These are phyloP conservation scores for Phytophthora pseudosyringae DNA, from an alignment of 352 stramenopile genomes.

Conservation along the genomic window DNA sequence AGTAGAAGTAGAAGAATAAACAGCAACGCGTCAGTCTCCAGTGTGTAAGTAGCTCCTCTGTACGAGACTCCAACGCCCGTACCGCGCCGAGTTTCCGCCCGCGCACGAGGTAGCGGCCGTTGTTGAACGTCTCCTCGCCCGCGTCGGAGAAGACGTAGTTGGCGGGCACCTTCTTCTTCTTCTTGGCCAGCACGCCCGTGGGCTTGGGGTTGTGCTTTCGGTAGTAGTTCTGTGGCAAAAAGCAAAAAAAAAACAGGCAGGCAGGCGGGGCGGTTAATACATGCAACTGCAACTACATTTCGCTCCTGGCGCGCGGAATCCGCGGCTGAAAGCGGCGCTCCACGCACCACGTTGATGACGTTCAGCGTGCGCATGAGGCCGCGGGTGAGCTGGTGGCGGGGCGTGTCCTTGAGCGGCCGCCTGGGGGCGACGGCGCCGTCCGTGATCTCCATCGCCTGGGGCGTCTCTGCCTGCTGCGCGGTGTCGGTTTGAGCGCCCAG, in stretches of 20 bases:
- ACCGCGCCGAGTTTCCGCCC: slow-evolving; percentile 79
- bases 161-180: slow-evolving; percentile 63
- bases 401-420: slow-evolving; percentile 46
- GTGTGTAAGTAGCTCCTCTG: neutral
- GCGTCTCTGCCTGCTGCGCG: slow-evolving; percentile 14
- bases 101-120: slow-evolving; percentile 77
- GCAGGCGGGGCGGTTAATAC: too few species aligned
- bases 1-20: too few species aligned
- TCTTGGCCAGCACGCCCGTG: slow-evolving; percentile 49
- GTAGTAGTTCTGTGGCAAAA: slow-evolving; percentile 76
- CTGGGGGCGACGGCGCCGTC: slow-evolving; percentile 17
- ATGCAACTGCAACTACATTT: too few species aligned
- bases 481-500: slow-evolving; percentile 35
- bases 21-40: slow-evolving; percentile 27
- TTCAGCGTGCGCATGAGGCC: slow-evolving; percentile 97
- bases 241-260: too few species aligned
- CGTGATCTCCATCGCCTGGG: slow-evolving; percentile 32
- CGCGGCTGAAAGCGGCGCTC: neutral
- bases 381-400: slow-evolving; percentile 86
- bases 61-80: slow-evolving; percentile 12
- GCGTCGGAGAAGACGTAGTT: slow-evolving; percentile 66
- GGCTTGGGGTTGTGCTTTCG: slow-evolving; percentile 68
- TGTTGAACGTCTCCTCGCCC: slow-evolving; percentile 76
- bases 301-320: neutral
- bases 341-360: slow-evolving; percentile 92